phyloP scores from a whole-genome alignment of 306 rosid genomes.

The Astragalus glycyphyllos region DNA sequence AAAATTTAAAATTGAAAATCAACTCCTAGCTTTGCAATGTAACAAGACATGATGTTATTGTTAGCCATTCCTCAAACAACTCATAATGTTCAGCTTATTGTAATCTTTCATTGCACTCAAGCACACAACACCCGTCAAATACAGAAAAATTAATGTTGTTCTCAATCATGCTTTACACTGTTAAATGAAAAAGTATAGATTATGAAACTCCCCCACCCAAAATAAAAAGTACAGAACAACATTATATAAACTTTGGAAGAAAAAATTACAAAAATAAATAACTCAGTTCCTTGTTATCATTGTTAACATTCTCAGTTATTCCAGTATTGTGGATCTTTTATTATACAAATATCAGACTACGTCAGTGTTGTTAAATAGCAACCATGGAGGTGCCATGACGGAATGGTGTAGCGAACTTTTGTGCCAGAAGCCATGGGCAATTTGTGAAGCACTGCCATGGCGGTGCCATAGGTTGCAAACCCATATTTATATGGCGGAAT shows the following conservation, averaged over 20 bases:
- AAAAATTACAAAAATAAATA: neutral
- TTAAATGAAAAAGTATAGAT: neutral
- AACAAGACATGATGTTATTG: slow-evolving; percentile 3
- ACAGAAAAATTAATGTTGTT: neutral
- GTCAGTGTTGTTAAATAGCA: too few relatives aligned
- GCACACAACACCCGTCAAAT: slow-evolving; percentile 12
- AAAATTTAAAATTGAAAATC: slow-evolving; percentile 31
- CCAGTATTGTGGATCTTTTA: neutral
- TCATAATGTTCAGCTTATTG: slow-evolving; percentile 4
- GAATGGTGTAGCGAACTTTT: too few relatives aligned
- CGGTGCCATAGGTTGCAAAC: too few relatives aligned
- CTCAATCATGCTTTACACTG: neutral
- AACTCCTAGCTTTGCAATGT: slow-evolving; percentile 1
- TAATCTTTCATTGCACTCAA: neutral
- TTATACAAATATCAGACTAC: neutral
- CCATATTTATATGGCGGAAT: too few relatives aligned
- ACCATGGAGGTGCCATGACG: too few relatives aligned
- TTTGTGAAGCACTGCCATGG: too few relatives aligned
- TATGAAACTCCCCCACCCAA: neutral
- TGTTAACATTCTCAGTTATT: neutral
- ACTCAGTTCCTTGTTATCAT: neutral
- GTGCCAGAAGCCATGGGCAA: too few relatives aligned
- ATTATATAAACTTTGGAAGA: neutral
- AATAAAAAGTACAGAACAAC: slow-evolving; percentile 19
- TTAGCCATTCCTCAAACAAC: slow-evolving; percentile 11